Conservation (phyloP, 208 protist genomes). For the Leishmania major region DNA sequence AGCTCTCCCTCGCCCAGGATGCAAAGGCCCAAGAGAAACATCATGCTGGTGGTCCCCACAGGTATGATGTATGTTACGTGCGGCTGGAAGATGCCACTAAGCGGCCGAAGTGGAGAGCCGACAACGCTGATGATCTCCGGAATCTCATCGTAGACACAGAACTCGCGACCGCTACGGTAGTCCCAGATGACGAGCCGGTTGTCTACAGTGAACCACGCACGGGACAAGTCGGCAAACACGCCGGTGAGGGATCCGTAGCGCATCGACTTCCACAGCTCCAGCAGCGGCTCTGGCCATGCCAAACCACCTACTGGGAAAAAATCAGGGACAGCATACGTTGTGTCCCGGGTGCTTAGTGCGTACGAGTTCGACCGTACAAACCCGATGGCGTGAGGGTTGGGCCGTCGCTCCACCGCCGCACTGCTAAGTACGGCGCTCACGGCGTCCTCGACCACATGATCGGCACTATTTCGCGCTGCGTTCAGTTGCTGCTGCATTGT, state of each 20-base stretch:
- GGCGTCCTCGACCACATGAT: conserved; percentile 58
- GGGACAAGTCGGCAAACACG: conserved; percentile 72
- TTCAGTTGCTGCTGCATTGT: background rate
- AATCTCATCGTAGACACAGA: conserved; percentile 83
- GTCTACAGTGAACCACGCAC: conserved; percentile 89
- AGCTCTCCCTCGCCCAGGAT: conserved; percentile 52
- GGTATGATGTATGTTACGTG: conserved; percentile 84
- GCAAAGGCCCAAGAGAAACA: conserved; percentile 82
- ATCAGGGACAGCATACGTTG: conserved; percentile 72
- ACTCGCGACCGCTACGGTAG: conserved; percentile 76
- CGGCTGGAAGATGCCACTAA: conserved; percentile 71
- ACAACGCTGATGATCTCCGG: conserved; percentile 86
- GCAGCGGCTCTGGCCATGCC: conserved; percentile 74
- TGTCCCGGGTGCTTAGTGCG: conserved; percentile 74
- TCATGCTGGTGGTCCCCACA: conserved; percentile 69
- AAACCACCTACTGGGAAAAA: conserved; percentile 75
- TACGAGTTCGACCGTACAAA: conserved; percentile 64
- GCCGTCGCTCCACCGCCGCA: conserved; percentile 34
- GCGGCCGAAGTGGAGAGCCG: conserved; percentile 57
- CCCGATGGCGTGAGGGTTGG: conserved; percentile 55
- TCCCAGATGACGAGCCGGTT: conserved; percentile 87
- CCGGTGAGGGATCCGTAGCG: conserved; percentile 72
- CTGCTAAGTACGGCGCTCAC: conserved; percentile 52
- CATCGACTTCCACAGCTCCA: conserved; percentile 68
- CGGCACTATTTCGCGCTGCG: background rate